Conservation (phyloP, 2,329 filamentous ascomycete genomes). For the Trichoderma endophyticum region DNA sequence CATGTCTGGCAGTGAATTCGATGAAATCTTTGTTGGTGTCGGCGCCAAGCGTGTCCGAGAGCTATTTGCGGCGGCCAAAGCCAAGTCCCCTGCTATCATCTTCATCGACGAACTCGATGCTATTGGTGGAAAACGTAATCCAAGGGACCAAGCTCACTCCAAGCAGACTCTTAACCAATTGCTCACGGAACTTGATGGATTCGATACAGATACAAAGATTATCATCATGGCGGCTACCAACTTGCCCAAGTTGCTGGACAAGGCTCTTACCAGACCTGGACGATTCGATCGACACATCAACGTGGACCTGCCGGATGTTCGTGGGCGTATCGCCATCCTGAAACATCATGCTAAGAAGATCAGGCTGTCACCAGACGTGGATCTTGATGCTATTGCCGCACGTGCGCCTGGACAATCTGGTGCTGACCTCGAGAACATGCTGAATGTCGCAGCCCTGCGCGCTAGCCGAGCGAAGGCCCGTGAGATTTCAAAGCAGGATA, state of each 20-base stretch:
- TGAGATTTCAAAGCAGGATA: conserved; percentile 72
- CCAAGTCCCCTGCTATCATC: conserved; percentile 87
- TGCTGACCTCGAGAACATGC: conserved; percentile 92
- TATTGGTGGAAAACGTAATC: conserved; percentile 90
- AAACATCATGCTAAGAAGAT: conserved; percentile 93
- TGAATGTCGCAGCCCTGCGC: conserved; percentile 92
- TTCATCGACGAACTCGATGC: conserved; percentile 95
- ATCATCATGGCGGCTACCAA: conserved; percentile 97
- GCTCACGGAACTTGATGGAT: conserved; percentile 93
- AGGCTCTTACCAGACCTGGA: conserved; percentile 88
- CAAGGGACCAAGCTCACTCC: conserved; percentile 87
- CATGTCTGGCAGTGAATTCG: conserved; percentile 99
- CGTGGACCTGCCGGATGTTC: conserved; percentile 87
- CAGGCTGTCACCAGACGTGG: conserved; percentile 74
- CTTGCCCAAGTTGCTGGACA: conserved; percentile 90
- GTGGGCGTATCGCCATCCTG: conserved; percentile 87
- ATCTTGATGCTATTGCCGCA: conserved; percentile 77
- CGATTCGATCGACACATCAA: conserved; percentile 92
- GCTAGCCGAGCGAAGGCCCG: conserved; percentile 83
- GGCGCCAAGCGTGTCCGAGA: conserved; percentile 95
- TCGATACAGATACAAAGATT: conserved; percentile 89
- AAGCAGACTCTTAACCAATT: conserved; percentile 98
- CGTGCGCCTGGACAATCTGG: conserved; percentile 91
- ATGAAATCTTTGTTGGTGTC: conserved; percentile 97
- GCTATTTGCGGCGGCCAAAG: conserved; percentile 77